Base-by-base conservation (phyloP, 495 filamentous ascomycete species). In the Darksidea phi region DNA sequence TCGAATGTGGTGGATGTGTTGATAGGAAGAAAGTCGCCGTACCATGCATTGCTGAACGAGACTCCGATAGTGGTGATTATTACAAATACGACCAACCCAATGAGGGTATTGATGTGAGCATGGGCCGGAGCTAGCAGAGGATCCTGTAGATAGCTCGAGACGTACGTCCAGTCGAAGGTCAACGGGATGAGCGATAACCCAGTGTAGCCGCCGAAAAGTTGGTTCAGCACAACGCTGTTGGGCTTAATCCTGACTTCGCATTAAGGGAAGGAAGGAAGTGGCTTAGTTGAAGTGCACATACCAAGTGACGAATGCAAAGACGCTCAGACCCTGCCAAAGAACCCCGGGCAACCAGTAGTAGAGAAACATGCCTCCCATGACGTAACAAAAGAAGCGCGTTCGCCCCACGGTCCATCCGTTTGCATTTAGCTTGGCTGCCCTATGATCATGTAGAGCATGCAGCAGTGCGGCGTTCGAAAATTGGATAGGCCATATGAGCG, bases 401-500 rank as follows among this genome's bases (percentile, higher is more conserved):
- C 84, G 79, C 25, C 83, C 78, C 53, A 88, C 82, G 3, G 57
- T 80, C 84, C 87, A 89, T 17, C 86, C 87, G 48, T 83, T 80
- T 1, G 82, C 77, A 66, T 78, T 78, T 0, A 85, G 81, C 58
- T 88, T 82, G 1, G 84, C 77, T 47, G 71, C 74, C 10, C 77
- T 76, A 63, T 82, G 80, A 60, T 89, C 87, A 61, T 91, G 87
- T 68, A 90, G 84, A 15, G 85, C 85, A 48, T 83, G 82, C 75
- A 91, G 86, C 8, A 91, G 73, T 5, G 86, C 76, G 0, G 84
- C 78, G 18, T 81, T 82, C 61, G 86, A 83, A 18, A 91, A 74
- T 47, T 78, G 86, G 1, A 76, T 77, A 0, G 88, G 87, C 86
- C 87, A 91, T 61, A 91, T 89, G 85, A 90, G 88, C 8, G 86